Percentiles rank a stretch among this genome's conserved stretches.
Evolutionary conservation across 768 basidiomycete genomes (phyloP).

Genomic region (Mycena sanguinolenta): DNA sequence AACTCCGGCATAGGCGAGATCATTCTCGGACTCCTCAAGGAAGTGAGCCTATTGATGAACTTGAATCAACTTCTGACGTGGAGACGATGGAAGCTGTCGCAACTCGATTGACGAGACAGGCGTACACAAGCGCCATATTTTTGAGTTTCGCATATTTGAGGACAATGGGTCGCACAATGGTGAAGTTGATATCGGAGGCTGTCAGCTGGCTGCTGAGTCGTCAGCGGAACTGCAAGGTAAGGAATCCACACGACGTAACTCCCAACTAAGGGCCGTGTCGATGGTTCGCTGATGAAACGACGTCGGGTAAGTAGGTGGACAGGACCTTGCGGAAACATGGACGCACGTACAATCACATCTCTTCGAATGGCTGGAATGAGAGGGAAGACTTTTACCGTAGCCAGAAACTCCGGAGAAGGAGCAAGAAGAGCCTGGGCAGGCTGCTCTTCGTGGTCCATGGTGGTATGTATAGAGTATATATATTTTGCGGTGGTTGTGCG

Average conservation of each 20-base stretch:
- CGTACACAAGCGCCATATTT: constrained; percentile 69
- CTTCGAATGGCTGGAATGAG: constrained; percentile 79
- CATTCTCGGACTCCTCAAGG: constrained; percentile 72
- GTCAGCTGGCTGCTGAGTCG: constrained; percentile 73
- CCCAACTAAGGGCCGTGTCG: constrained; percentile 84
- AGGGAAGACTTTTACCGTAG: constrained; percentile 83
- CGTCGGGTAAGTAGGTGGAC: constrained; percentile 34
- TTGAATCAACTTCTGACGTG: constrained; percentile 10
- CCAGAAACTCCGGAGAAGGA: constrained; percentile 69
- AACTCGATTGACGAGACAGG: constrained; percentile 78
- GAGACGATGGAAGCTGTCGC: not conserved
- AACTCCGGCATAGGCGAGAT: constrained; percentile 84
- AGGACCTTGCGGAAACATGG: constrained; percentile 9
- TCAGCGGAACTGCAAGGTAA: constrained; percentile 5
- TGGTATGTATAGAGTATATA: not conserved
- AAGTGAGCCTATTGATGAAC: constrained; percentile 82
- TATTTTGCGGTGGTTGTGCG: no score
- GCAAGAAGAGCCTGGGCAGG: constrained; percentile 54
- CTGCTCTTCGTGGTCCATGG: constrained; percentile 61
- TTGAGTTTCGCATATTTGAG: constrained; percentile 67
- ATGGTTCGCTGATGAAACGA: constrained; percentile 59
- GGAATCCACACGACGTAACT: constrained; percentile 57
- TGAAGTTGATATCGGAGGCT: constrained; percentile 86
- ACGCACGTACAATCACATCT: constrained; percentile 73
- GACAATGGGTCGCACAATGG: constrained; percentile 82